phyloP scores from a whole-genome alignment of 1,284 basidiomycete species.

The Lignosus rhinocerotis region DNA sequence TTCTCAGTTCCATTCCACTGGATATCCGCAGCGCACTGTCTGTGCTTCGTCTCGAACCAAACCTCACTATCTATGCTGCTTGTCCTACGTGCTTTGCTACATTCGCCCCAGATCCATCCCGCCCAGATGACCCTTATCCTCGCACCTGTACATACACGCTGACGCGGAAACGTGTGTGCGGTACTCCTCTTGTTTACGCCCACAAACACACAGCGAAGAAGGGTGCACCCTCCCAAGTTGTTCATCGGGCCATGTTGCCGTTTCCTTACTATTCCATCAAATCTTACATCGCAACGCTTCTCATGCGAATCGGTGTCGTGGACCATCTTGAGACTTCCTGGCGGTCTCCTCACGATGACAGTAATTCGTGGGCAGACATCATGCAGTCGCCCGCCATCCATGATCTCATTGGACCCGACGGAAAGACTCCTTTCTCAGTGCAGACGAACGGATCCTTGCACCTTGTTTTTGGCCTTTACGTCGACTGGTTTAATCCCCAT shows the following conservation, averaged over 20 bases:
- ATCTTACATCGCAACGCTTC: conserved; percentile 1
- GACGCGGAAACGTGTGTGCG: not conserved
- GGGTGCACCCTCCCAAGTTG: not conserved
- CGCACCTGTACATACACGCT: not conserved
- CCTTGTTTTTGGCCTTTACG: conserved; percentile 29
- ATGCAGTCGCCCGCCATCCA: not conserved
- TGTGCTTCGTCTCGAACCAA: not conserved
- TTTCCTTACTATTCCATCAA: not conserved
- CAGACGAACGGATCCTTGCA: conserved; percentile 1
- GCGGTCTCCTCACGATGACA: too few relatives aligned
- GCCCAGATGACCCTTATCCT: not conserved
- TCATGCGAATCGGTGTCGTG: not conserved
- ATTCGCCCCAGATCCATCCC: not conserved
- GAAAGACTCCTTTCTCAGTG: conserved; percentile 2
- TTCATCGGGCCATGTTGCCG: not conserved
- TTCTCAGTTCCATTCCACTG: not conserved
- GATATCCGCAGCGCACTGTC: not conserved
- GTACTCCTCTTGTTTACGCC: not conserved
- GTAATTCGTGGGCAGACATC: not conserved
- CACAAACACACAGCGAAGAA: not conserved
- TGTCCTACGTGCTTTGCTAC: conserved; percentile 12
- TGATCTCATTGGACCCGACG: conserved; percentile 8
- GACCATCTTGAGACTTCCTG: too few relatives aligned
- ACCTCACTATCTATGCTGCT: conserved; percentile 2
- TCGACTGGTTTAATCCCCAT: conserved; percentile 34